A percentile compares a stretch with the other conserved stretches of the same genome.
These are phyloP conservation scores for Eucalyptus regnans DNA, from an alignment of 345 rosid species.

Conservation along the genomic window DNA sequence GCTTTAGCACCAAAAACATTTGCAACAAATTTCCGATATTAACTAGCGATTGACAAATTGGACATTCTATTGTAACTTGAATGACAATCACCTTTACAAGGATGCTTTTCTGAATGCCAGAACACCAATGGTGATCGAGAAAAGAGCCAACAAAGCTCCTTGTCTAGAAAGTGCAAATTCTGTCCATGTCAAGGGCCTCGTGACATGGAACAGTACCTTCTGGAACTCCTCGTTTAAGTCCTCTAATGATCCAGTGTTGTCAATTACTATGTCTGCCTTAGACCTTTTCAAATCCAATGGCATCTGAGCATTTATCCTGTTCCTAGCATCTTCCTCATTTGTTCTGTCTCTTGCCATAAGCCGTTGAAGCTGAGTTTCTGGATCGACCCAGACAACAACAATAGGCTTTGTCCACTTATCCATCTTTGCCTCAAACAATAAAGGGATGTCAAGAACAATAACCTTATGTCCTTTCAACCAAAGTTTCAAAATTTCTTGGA, in stretches of 20 bases:
- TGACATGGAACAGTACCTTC: conserved; percentile 39
- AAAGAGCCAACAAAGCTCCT: conserved; percentile 45
- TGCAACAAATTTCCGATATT: not conserved
- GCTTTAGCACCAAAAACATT: not conserved
- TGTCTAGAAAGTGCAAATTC: conserved; percentile 83
- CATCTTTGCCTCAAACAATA: conserved; percentile 77
- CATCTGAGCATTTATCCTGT: conserved; percentile 78
- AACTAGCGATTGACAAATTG: not conserved
- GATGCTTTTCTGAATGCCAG: conserved; percentile 23
- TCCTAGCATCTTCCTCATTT: conserved; percentile 63
- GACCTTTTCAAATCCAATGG: conserved; percentile 50
- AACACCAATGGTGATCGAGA: conserved; percentile 31
- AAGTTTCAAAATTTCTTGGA: conserved; percentile 46
- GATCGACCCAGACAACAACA: conserved; percentile 65
- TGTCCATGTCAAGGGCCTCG: conserved; percentile 62
- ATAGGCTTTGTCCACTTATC: conserved; percentile 82
- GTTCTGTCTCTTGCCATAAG: conserved; percentile 59
- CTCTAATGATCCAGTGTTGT: conserved; percentile 58
- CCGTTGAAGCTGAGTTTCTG: conserved; percentile 64
- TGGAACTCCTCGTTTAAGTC: conserved; percentile 51
- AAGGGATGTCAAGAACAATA: conserved; percentile 72
- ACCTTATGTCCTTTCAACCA: conserved; percentile 69
- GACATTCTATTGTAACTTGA: not conserved
- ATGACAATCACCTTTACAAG: not conserved
- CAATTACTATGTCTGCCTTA: conserved; percentile 75